phyloP scores from a whole-genome alignment of 345 rosid genomes.

The Dimocarpus longan region DNA sequence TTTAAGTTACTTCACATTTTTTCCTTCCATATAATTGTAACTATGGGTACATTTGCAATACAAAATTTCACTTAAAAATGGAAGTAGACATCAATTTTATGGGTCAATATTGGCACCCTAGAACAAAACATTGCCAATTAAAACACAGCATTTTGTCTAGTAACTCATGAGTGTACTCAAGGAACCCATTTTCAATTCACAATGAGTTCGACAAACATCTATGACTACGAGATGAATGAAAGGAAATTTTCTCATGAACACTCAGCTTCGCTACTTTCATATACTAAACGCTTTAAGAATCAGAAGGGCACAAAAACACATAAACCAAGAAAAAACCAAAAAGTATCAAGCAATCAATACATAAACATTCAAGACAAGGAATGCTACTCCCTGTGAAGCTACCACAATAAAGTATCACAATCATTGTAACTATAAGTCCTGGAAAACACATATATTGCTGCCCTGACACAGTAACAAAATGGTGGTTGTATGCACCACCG shows the following conservation, averaged over 20 bases:
- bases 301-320: background rate
- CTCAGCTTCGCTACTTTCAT: background rate
- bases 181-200: background rate
- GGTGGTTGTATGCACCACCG: background rate
- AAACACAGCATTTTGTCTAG: background rate
- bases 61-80: background rate
- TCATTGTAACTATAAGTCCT: background rate
- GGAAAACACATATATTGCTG: background rate
- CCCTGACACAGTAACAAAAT: background rate
- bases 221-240: background rate
- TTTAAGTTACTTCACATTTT: background rate
- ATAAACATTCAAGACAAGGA: background rate
- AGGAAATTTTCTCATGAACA: background rate
- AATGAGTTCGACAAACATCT: conserved; percentile 5
- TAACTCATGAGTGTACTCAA: background rate
- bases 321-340: background rate
- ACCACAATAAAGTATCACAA: background rate
- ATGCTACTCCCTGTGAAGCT: background rate
- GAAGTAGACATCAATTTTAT: background rate
- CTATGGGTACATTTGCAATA: background rate
- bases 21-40: background rate
- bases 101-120: background rate
- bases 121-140: background rate
- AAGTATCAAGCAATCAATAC: background rate
- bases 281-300: background rate